Base-by-base conservation (phyloP, 2,329 filamentous ascomycete species). In the Alternaria sp. region DNA sequence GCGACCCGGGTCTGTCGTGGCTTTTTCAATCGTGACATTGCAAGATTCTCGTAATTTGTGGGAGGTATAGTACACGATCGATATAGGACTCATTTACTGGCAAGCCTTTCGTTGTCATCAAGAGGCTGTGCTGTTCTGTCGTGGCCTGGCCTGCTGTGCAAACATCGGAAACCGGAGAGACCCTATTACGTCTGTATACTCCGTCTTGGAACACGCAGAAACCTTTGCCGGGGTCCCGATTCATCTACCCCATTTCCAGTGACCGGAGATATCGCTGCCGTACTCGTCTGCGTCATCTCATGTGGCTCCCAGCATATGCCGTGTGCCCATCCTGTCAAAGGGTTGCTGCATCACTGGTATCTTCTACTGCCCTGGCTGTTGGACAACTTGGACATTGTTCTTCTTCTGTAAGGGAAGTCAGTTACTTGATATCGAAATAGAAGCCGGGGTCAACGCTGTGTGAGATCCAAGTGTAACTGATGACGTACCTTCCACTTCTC, bases 401-500 rank as follows among this genome's bases (percentile, higher is more conserved):
- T 93, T 94, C 81, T 93, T 94, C 92, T 94, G 81, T 78, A 77
- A 53, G 26, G 26, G 59, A 59, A 63, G 62, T 70, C 50, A 74
- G 69, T 47, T n/a, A 19, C 46, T 12, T 21, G 6, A 12, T 55
- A 28, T 50, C 28, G n/a, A 40, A 9, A 19, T 15, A 47, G 44
- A 10, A 56, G 6, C 45, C 28, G 10, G 12, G 43, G 23, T 26
- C 46, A 15, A 52, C 45, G 19, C 25, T 28, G 21, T 36, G 17
- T 25, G 17, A 49, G n/a, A 30, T 26, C 9, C 6, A 12, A 46
- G 43, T 28, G 50, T 30, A 51, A 54, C n/a, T 46, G 47, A 6
- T 64, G 46, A 77, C 89, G 62, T 83, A 96, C 95, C 93, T 99
- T 99, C 96, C 96, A 99, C 81, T 91, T 94, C 79, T 99, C 95